A percentile compares a stretch with the other conserved stretches of the same genome.
phyloP scores from a whole-genome alignment of 345 rosid genomes.

The Gossypioides kirkii region DNA sequence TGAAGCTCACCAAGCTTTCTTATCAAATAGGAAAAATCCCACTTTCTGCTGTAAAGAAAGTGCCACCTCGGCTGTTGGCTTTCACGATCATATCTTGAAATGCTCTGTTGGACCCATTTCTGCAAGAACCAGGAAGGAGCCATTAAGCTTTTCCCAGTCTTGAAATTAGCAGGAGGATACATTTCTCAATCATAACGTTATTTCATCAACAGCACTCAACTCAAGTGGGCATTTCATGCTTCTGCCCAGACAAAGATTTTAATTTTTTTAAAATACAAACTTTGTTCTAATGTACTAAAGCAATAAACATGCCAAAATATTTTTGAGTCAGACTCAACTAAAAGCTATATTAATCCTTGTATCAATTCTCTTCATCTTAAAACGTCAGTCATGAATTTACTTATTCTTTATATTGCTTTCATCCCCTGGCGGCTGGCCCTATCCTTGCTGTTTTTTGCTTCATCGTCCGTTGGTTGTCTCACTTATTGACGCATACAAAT shows the following conservation, averaged over 20 bases:
- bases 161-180: not conserved
- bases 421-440: not conserved
- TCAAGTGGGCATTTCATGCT: constrained; percentile 10
- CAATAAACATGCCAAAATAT: constrained; percentile 4
- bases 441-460: not conserved
- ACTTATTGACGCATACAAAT: not conserved
- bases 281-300: constrained; percentile 9
- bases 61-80: constrained; percentile 12
- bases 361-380: not conserved
- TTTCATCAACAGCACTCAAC: not conserved
- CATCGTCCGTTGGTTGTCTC: not conserved
- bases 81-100: constrained; percentile 12
- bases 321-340: constrained; percentile 17
- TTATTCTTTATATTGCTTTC: not conserved
- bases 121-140: constrained; percentile 15
- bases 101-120: constrained; percentile 28
- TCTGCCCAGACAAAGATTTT: not conserved
- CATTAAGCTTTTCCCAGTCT: constrained; percentile 19
- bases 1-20: constrained; percentile 27
- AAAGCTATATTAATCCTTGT: not conserved
- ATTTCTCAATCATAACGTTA: not conserved
- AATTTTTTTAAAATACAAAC: not conserved
- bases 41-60: constrained; percentile 18
- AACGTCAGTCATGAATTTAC: not conserved
- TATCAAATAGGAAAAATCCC: constrained; percentile 28